Base-by-base conservation (phyloP, 768 basidiomycete species). In the Boletus rubroflammeus region DNA sequence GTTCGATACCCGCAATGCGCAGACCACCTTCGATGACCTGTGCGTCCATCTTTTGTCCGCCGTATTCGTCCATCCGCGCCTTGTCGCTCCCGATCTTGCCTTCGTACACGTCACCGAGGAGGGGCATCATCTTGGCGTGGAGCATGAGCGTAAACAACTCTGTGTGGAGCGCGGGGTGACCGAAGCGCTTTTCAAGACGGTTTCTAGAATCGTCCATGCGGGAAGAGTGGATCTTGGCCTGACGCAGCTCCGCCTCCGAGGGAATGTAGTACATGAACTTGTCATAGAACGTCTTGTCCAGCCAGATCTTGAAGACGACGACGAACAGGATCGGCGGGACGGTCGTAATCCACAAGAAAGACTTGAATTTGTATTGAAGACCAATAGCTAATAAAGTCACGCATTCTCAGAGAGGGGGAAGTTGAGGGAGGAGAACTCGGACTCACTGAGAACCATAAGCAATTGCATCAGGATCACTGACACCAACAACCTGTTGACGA, bases 71-170 rank as follows among this genome's bases (percentile, higher is more conserved):
- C 67, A 93, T 60, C 59, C 80, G 83, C n/a, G 86, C 76, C 55
- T 84, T 76, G 48, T 84, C 81, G 35, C 67, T 78, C 9, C 74
- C 80, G 50, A 90, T 78, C 68, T 83, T 86, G 60, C 91, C 91
- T 38, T 78, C 73, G 65, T 91, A 93, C 26, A 93, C 88, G 56
- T 92, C 81, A 34, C 76, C 71, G 21, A 93, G 75, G 23, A 93
- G 73, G 7, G 81, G 85, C 81, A 90, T 85, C 88, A 92, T 88
- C 70, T 84, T 86, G 57, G 86, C 84, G 62, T 92, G 91, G 47
- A 93, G 69, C 88, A 91, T 89, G 0, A 89, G 91, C 6, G 90
- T 92, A 72, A 94, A 90, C 43, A 96, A 78, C 50, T 95, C 92
- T 13, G 81, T 72, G 60, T 93, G 84, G 44, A 99, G 77, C 15